Evolutionary conservation across 305 asterid species (phyloP).

Genomic region (Striga hermonthica): DNA sequence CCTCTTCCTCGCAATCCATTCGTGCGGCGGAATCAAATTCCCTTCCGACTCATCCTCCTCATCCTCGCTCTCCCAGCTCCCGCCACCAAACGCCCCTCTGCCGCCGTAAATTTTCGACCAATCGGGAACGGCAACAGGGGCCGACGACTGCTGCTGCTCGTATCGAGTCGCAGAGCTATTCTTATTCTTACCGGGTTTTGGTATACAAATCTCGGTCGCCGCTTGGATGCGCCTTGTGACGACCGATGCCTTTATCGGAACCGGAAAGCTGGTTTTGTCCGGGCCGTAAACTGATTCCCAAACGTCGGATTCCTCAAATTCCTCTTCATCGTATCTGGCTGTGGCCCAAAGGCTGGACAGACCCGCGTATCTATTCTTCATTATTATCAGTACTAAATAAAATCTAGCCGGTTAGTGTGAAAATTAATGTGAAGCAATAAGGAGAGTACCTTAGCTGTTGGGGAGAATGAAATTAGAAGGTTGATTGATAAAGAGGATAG

Average conservation of each 20-base stretch:
- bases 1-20: conserved; percentile 48
- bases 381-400: background rate
- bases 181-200: conserved; percentile 28
- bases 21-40: conserved; percentile 54
- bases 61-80: conserved; percentile 27
- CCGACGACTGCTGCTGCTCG: conserved; percentile 42
- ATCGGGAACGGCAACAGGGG: conserved; percentile 54
- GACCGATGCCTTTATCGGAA: background rate
- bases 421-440: background rate
- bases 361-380: conserved; percentile 33
- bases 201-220: conserved; percentile 39
- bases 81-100: background rate
- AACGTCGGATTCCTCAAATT: conserved; percentile 55
- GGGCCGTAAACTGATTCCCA: conserved; percentile 35
- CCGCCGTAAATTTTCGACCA: conserved; percentile 53
- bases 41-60: conserved; percentile 27
- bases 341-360: conserved; percentile 51
- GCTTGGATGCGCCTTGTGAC: conserved; percentile 29
- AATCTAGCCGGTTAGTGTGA: background rate
- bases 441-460: background rate
- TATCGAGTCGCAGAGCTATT: background rate
- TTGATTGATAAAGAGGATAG: too few species aligned
- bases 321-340: conserved; percentile 52
- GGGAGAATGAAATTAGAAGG: too few species aligned
- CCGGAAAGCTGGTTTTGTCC: conserved; percentile 31